Base-by-base conservation (phyloP, 352 stramenopile species). In the Pythium periplocum region DNA sequence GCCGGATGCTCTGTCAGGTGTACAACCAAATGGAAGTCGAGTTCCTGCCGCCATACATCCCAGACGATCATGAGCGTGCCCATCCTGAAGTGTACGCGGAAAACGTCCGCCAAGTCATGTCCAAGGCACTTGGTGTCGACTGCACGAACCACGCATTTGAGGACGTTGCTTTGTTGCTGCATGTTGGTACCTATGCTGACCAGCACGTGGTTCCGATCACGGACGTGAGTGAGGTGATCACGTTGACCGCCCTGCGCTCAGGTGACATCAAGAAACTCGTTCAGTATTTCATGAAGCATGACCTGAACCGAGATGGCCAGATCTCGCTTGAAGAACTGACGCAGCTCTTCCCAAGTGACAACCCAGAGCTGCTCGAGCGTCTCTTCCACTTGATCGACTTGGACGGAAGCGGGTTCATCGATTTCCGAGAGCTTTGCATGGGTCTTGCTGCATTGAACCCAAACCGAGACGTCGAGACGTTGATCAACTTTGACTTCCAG, bases 101-200 rank as follows among this genome's bases (percentile, higher is more conserved):
- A 36, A 75, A 76, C 33, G 77, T 90, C 4, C 73, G 79, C 0
- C 62, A 77, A 8, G 53, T 64, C 5, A 90, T 90, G 75, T 74
- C 79, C 12, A 44, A 69, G 8, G 62, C 66, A 4, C 64, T 87
- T 4, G 55, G 62, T 9, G 61, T 86, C 1, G 53, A 69, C 42
- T 87, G 75, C 45, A 90, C 79, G 33, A 86, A 90, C 55, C 79
- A 90, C 55, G 76, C 79, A 38, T 90, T 79, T 49, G 79, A 90
- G 41, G 79, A 90, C 52, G 76, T 90, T 0, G 74, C 75, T 11
- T 50, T 87, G 66, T 53, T 89, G 26, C 62, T 86, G 34, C 67
- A 77, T 1, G 61, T 78, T 2, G 74, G 74, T n/a, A 53, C 71
- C 42, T 86, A 87, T 62, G 78, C 70, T 4, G 67, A 72, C 34